Percentiles rank a stretch among this genome's conserved stretches.
phyloP scores from a whole-genome alignment of 495 filamentous ascomycete species.

The Pyronema omphalodes region DNA sequence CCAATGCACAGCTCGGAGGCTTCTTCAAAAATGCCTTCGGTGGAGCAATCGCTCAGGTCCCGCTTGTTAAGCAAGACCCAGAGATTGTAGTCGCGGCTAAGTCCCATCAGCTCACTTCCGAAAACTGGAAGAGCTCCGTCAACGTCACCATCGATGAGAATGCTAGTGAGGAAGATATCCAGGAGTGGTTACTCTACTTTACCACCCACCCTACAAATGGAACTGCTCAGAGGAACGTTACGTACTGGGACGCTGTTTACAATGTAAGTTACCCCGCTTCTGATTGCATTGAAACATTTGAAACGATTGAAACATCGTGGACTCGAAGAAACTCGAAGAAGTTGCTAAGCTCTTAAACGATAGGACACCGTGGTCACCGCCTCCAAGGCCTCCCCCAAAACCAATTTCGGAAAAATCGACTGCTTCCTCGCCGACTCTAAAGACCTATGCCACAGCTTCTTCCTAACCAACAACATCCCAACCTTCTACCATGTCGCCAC shows the following conservation, averaged over 20 bases:
- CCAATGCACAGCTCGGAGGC: slow-evolving; percentile 2
- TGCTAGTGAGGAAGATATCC: neutral
- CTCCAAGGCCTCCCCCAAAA: slow-evolving; percentile 10
- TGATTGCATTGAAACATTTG: neutral
- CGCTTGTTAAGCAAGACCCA: neutral
- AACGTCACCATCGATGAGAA: neutral
- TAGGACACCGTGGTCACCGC: slow-evolving; percentile 9
- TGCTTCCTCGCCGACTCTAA: slow-evolving; percentile 11
- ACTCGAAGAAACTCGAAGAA: neutral
- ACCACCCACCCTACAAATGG: slow-evolving; percentile 15
- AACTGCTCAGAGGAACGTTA: slow-evolving; percentile 12
- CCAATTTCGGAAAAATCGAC: slow-evolving; percentile 20
- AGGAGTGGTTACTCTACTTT: slow-evolving; percentile 22
- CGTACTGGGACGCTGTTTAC: slow-evolving; percentile 20
- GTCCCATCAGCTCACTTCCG: slow-evolving; percentile 12
- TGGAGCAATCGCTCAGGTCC: neutral
- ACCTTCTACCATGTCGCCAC: slow-evolving; percentile 18
- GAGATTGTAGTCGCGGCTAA: neutral
- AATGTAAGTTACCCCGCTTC: slow-evolving; percentile 6
- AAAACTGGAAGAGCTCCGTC: slow-evolving; percentile 20
- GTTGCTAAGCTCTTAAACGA: neutral
- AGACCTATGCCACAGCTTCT: slow-evolving; percentile 15
- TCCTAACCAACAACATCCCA: slow-evolving; percentile 16
- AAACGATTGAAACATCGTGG: too few relatives aligned
- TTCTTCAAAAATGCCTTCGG: slow-evolving; percentile 3